Conservation (phyloP, 345 rosid species). For the Bruguiera gymnorhiza region DNA sequence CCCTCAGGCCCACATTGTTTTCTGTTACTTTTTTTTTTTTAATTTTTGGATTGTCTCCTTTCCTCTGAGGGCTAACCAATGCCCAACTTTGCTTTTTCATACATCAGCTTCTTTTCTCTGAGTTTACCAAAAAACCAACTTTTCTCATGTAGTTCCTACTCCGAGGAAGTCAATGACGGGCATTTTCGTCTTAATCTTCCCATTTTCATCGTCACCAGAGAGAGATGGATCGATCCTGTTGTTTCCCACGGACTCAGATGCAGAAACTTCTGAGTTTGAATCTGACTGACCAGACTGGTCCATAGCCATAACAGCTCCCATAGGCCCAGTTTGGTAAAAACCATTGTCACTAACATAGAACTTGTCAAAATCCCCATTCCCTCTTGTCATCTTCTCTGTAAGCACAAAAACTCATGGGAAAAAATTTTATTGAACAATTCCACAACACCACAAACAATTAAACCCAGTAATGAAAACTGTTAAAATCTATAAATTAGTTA, state of each 20-base stretch:
- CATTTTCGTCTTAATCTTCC: conserved; percentile 22
- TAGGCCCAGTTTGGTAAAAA: conserved; percentile 16
- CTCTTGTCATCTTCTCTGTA: conserved; percentile 23
- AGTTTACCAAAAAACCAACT: background rate
- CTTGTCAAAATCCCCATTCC: conserved; percentile 23
- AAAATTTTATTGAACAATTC: background rate
- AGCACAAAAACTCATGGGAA: background rate
- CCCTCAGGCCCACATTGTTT: no score
- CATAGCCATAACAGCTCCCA: conserved; percentile 9
- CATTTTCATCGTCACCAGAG: conserved; percentile 18
- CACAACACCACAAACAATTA: no score
- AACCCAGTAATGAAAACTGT: no score
- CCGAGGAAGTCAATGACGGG: conserved; percentile 70
- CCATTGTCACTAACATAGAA: conserved; percentile 13
- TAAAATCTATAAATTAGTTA: background rate
- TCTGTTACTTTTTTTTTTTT: no score
- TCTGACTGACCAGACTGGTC: conserved; percentile 44
- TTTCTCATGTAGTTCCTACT: conserved; percentile 40
- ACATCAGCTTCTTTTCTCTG: no score
- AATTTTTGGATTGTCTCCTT: no score
- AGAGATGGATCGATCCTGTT: conserved; percentile 25
- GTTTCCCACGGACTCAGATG: conserved; percentile 41
- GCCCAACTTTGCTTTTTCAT: no score
- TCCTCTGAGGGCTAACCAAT: no score
- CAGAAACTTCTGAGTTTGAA: conserved; percentile 58